phyloP scores from a whole-genome alignment of 2,329 filamentous ascomycete species.

The Knufia fluminis region DNA sequence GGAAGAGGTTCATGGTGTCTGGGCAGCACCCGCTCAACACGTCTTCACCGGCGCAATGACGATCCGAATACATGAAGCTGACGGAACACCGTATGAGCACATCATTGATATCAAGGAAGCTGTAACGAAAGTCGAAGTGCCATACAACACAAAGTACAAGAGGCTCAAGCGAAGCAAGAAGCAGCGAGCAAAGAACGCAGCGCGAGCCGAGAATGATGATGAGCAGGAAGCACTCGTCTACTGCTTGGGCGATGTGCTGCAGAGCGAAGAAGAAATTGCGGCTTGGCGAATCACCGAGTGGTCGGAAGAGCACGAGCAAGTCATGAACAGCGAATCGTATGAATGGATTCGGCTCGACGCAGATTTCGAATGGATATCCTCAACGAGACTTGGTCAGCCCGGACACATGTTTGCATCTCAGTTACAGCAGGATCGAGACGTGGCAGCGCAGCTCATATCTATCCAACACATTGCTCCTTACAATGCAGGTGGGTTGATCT shows the following conservation, averaged over 20 bases:
- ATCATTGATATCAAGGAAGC: constrained; percentile 91
- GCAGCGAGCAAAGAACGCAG: constrained; percentile 66
- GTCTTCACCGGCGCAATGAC: constrained; percentile 95
- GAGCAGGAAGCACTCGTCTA: constrained; percentile 80
- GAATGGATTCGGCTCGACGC: constrained; percentile 98
- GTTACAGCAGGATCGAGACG: constrained; percentile 90
- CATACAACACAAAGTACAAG: constrained; percentile 99
- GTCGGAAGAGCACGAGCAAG: constrained; percentile 76
- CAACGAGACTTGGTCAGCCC: constrained; percentile 62
- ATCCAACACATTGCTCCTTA: constrained; percentile 64
- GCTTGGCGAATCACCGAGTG: constrained; percentile 84
- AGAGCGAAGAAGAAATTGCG: constrained; percentile 67
- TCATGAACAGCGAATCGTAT: constrained; percentile 93
- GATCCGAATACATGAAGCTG: constrained; percentile 92
- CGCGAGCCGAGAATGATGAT: constrained; percentile 52
- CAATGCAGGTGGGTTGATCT: constrained; percentile 67
- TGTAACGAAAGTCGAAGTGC: constrained; percentile 79
- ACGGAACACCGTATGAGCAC: constrained; percentile 96
- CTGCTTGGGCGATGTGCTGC: constrained; percentile 82
- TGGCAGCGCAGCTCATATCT: constrained; percentile 72
- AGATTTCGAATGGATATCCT: constrained; percentile 93
- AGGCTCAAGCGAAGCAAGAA: constrained; percentile 79
- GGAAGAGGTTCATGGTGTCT: constrained; percentile 63
- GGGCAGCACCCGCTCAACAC: constrained; percentile 60
- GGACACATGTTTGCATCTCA: constrained; percentile 98